phyloP scores from a whole-genome alignment of 2,329 filamentous ascomycete genomes.

The Epichloe bromicola region DNA sequence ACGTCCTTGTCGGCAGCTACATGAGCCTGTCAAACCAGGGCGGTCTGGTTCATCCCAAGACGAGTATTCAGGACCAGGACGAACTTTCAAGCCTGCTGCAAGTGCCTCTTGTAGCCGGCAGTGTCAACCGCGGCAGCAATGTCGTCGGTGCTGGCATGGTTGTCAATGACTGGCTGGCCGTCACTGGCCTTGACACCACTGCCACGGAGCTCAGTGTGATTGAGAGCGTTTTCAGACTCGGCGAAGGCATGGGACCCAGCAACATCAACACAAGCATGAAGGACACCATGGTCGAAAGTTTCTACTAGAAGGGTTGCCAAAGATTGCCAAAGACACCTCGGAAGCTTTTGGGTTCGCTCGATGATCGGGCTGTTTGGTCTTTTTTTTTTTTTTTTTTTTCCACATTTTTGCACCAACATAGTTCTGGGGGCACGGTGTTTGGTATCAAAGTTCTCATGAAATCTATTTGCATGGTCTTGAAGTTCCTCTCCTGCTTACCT shows the following conservation, averaged over 20 bases:
- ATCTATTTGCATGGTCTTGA: neutral
- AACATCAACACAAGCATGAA: slow-evolving; percentile 77
- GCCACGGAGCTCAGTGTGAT: slow-evolving; percentile 96
- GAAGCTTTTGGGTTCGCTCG: slow-evolving; percentile 5
- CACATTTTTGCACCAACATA: neutral
- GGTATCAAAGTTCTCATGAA: slow-evolving; percentile 3
- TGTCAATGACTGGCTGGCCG: slow-evolving; percentile 80
- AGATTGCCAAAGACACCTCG: neutral
- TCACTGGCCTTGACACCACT: slow-evolving; percentile 86
- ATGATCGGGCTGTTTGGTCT: neutral
- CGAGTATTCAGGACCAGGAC: slow-evolving; percentile 93
- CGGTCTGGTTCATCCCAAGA: slow-evolving; percentile 95
- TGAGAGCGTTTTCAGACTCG: slow-evolving; percentile 89
- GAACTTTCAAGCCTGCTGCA: slow-evolving; percentile 88
- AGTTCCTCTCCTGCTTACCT: neutral
- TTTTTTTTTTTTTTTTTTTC: neutral
- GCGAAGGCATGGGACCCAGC: slow-evolving; percentile 69
- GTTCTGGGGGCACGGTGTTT: slow-evolving; percentile 6
- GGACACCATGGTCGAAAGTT: slow-evolving; percentile 97
- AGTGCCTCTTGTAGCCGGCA: slow-evolving; percentile 88
- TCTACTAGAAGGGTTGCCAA: slow-evolving; percentile 54
- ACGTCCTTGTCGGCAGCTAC: slow-evolving; percentile 91
- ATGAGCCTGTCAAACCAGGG: slow-evolving; percentile 95
- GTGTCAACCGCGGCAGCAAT: slow-evolving; percentile 81
- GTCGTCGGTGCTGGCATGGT: slow-evolving; percentile 69